Percentiles rank a stretch among this genome's conserved stretches.
Conservation (phyloP, 805 yeast species). For the Zygoascus flipseniorum region DNA sequence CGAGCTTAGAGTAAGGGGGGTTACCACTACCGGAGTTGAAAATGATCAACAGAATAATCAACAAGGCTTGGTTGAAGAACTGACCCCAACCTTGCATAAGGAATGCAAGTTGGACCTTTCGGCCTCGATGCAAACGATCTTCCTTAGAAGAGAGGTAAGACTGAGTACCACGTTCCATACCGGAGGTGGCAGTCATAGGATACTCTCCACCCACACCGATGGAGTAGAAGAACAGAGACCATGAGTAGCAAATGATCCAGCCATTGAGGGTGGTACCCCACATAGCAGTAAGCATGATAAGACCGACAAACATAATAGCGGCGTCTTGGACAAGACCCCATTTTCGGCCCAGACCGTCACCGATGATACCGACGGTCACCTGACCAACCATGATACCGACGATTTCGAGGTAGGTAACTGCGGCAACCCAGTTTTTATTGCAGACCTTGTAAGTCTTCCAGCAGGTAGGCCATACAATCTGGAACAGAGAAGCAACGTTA, state of each 20-base stretch:
- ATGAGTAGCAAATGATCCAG: slow-evolving; percentile 43
- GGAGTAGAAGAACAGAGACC: slow-evolving; percentile 41
- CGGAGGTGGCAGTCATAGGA: slow-evolving; percentile 55
- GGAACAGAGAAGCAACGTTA: slow-evolving; percentile 25
- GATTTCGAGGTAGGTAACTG: slow-evolving; percentile 30
- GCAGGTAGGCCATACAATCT: slow-evolving; percentile 31
- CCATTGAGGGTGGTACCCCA: slow-evolving; percentile 49
- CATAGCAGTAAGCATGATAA: slow-evolving; percentile 50
- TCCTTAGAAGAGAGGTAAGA: slow-evolving; percentile 22
- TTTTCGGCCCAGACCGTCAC: slow-evolving; percentile 53
- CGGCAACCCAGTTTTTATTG: slow-evolving; percentile 27
- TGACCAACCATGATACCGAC: slow-evolving; percentile 55
- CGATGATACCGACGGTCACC: slow-evolving; percentile 45
- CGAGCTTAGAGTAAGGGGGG: slow-evolving; percentile 48
- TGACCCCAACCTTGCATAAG: slow-evolving; percentile 98
- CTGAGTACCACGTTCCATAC: slow-evolving; percentile 47
- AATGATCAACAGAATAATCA: slow-evolving; percentile 68
- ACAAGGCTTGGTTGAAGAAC: slow-evolving; percentile 83
- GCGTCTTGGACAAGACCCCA: slow-evolving; percentile 55
- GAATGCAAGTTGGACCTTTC: slow-evolving; percentile 39
- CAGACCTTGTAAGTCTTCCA: slow-evolving; percentile 26
- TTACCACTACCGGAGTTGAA: slow-evolving; percentile 91
- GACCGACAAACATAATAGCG: slow-evolving; percentile 47
- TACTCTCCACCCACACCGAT: slow-evolving; percentile 61
- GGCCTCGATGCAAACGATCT: slow-evolving; percentile 33